A percentile compares a stretch with the other conserved stretches of the same genome.
phyloP scores from a whole-genome alignment of 164 flowering plant genomes.

The Tetrastigma voinierianum region DNA sequence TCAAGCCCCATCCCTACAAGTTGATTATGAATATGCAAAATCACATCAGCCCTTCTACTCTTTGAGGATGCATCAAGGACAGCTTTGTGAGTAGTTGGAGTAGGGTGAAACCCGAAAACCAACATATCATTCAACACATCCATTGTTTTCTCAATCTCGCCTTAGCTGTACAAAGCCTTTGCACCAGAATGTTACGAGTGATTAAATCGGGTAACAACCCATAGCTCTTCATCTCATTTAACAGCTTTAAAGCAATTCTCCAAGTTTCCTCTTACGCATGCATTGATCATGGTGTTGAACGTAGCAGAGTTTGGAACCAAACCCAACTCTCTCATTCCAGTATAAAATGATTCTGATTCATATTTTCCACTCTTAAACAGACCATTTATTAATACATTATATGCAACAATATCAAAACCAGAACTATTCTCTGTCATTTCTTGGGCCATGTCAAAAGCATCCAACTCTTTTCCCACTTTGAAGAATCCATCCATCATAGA shows the following conservation, averaged over 20 bases:
- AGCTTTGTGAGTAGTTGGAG: conserved; percentile 40
- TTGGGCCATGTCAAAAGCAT: conserved; percentile 58
- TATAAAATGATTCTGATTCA: conserved; percentile 48
- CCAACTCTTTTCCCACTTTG: conserved; percentile 62
- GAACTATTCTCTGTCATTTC: conserved; percentile 59
- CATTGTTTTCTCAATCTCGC: conserved; percentile 45
- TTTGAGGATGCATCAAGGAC: conserved; percentile 61
- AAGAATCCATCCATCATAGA: conserved; percentile 83
- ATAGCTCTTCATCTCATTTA: conserved; percentile 59
- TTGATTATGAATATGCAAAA: conserved; percentile 58
- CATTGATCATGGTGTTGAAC: conserved; percentile 69
- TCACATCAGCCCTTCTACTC: conserved; percentile 35
- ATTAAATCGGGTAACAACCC: conserved; percentile 49
- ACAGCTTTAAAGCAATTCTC: conserved; percentile 49
- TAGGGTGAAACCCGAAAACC: conserved; percentile 38
- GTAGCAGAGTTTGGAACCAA: conserved; percentile 61
- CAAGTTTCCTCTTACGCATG: conserved; percentile 56
- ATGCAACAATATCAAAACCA: conserved; percentile 66
- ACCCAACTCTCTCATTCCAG: conserved; percentile 52
- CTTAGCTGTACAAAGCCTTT: conserved; percentile 58
- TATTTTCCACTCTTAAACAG: conserved; percentile 51
- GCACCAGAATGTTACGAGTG: conserved; percentile 55
- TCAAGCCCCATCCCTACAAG: conserved; percentile 62
- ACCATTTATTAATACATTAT: conserved; percentile 76
- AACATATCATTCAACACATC: conserved; percentile 60